These are phyloP conservation scores for Lolium perenne DNA, from an alignment of 176 grass and related monocot genomes.

Conservation along the genomic window DNA sequence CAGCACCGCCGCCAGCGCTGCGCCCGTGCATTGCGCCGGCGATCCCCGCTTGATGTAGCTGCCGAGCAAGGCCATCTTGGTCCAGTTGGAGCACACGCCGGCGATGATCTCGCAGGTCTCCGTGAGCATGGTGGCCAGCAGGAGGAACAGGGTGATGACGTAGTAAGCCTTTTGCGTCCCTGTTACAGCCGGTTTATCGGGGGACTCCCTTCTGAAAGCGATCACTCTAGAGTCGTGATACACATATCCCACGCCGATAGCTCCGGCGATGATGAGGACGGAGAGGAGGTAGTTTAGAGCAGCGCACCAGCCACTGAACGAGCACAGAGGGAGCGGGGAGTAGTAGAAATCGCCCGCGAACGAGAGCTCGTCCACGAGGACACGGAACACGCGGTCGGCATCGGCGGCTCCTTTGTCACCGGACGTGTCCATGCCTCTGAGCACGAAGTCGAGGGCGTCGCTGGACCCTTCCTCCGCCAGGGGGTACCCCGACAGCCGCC, in stretches of 20 bases:
- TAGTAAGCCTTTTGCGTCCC: not conserved
- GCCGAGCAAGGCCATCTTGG: slow-evolving; percentile 47
- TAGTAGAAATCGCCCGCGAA: slow-evolving; percentile 55
- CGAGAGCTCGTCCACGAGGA: slow-evolving; percentile 44
- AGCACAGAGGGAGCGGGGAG: slow-evolving; percentile 17
- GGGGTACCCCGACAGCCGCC: slow-evolving; percentile 6
- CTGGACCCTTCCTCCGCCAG: slow-evolving; percentile 22
- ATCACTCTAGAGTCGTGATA: fast-evolving
- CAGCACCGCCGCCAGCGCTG: not conserved
- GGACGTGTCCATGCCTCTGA: slow-evolving; percentile 34
- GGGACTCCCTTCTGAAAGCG: too few species aligned
- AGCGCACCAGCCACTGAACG: slow-evolving; percentile 25
- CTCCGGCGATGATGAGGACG: slow-evolving; percentile 31
- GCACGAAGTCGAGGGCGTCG: slow-evolving; percentile 45
- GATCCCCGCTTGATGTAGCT: slow-evolving; percentile 14
- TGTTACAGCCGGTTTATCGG: not conserved
- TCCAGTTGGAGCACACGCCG: slow-evolving; percentile 49
- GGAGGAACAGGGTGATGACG: not conserved
- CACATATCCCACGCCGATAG: not conserved
- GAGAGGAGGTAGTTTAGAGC: slow-evolving; percentile 9
- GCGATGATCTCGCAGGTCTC: slow-evolving; percentile 29
- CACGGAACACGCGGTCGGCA: slow-evolving; percentile 28
- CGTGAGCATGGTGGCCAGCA: not conserved
- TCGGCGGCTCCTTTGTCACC: not conserved
- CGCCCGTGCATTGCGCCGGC: not conserved